Conservation (phyloP, 1,284 basidiomycete species). For the Pholiota adiposa region DNA sequence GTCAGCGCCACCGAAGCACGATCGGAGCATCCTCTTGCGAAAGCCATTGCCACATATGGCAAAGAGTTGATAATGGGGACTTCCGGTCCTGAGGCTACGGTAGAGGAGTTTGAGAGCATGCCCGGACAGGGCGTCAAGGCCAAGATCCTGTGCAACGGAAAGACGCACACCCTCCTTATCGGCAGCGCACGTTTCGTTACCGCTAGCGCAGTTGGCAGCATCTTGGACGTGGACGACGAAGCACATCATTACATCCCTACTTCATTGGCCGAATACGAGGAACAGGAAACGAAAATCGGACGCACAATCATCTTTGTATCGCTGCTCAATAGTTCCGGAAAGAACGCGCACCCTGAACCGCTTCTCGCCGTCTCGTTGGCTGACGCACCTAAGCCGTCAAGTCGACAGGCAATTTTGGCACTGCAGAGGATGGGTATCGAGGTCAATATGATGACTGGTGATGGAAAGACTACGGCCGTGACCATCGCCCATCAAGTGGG, state of each 20-base stretch:
- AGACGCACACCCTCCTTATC: conserved; percentile 65
- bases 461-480: conserved; percentile 79
- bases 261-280: conserved; percentile 65
- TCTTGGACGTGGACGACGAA: conserved; percentile 28
- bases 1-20: conserved; percentile 86
- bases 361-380: conserved; percentile 79
- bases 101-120: conserved; percentile 82
- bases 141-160: conserved; percentile 50
- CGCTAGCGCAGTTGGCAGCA: conserved; percentile 31
- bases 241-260: conserved; percentile 54
- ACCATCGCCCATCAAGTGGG: conserved; percentile 90
- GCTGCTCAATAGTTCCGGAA: conserved; percentile 45
- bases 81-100: conserved; percentile 42
- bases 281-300: conserved; percentile 69
- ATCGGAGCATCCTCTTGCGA: conserved; percentile 96
- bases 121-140: conserved; percentile 91
- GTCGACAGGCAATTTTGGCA: conserved; percentile 78
- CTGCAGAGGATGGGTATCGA: conserved; percentile 87
- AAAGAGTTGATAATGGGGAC: conserved; percentile 67
- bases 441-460: conserved; percentile 92
- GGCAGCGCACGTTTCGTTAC: conserved; percentile 78
- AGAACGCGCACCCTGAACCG: conserved; percentile 42
- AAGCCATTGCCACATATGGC: conserved; percentile 86
- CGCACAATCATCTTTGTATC: conserved; percentile 87
- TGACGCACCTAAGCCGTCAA: conserved; percentile 85